phyloP scores from a whole-genome alignment of 2,329 filamentous ascomycete species.

The Penicillium oxalicum region DNA sequence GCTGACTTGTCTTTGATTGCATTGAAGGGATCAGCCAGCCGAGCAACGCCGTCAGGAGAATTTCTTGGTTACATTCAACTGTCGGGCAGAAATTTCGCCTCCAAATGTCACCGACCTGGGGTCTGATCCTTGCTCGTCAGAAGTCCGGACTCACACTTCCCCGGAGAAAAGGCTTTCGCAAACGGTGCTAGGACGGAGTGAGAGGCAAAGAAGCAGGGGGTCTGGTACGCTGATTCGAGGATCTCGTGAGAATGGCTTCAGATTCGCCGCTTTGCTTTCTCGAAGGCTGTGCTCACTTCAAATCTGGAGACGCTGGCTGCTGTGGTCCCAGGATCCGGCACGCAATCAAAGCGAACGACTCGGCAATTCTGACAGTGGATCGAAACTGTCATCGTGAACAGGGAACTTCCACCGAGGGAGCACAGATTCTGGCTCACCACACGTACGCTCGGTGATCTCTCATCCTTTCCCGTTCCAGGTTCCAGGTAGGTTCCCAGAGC shows the following conservation, averaged over 20 bases:
- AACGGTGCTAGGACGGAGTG: constrained; percentile 21
- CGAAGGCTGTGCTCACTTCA: constrained; percentile 17
- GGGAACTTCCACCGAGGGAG: constrained; percentile 12
- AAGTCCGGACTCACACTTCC: constrained; percentile 20
- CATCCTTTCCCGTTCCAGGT: background rate
- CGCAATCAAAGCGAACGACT: constrained; percentile 13
- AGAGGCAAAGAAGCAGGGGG: constrained; percentile 22
- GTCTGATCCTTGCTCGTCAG: constrained; percentile 24
- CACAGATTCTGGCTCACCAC: constrained; percentile 19
- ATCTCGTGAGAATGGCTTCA: constrained; percentile 14
- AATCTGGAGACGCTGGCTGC: constrained; percentile 18
- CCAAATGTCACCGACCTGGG: constrained; percentile 11
- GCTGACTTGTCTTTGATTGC: background rate
- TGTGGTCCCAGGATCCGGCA: background rate
- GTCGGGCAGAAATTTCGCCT: constrained; percentile 20
- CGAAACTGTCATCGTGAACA: constrained; percentile 14
- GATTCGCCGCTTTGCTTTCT: constrained; percentile 12
- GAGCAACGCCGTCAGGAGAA: too few species aligned
- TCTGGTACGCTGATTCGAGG: constrained; percentile 25
- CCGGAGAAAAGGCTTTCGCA: constrained; percentile 12
- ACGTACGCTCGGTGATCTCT: constrained; percentile 12
- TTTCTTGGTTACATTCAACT: constrained; percentile 7
- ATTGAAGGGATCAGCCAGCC: too few species aligned
- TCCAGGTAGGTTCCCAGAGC: constrained; percentile 3
- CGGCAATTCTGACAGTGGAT: constrained; percentile 22